Conservation (phyloP, 1,284 basidiomycete genomes). For the Meripilus lineatus region DNA sequence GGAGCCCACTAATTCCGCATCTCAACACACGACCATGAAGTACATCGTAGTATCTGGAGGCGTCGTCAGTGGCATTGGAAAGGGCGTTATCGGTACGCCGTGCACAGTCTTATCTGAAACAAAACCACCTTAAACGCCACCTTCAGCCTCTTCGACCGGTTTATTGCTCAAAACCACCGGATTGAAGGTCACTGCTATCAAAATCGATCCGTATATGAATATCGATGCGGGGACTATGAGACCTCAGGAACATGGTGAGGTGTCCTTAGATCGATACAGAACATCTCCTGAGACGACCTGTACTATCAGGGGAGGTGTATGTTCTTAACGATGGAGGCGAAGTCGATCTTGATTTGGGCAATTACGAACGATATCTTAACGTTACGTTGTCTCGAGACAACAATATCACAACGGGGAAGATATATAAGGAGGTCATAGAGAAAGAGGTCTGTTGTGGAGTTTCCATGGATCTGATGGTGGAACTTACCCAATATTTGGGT, state of each 20-base stretch:
- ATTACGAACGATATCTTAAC: conserved; percentile 97
- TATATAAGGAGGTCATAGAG: conserved; percentile 96
- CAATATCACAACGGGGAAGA: conserved; percentile 98
- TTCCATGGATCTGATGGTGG: neutral
- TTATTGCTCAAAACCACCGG: conserved; percentile 94
- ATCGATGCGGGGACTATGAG: conserved; percentile 99
- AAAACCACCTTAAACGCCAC: conserved; percentile 4
- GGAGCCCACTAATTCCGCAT: too few relatives aligned
- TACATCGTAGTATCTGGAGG: conserved; percentile 91
- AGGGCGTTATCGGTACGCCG: conserved; percentile 86
- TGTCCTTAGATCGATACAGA: neutral
- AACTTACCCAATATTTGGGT: conserved; percentile 3
- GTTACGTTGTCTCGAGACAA: conserved; percentile 94
- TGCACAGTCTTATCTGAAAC: conserved; percentile 10
- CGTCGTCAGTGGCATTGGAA: conserved; percentile 92
- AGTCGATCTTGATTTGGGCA: conserved; percentile 96
- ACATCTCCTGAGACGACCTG: neutral
- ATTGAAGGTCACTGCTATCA: conserved; percentile 97
- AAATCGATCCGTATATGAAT: conserved; percentile 99
- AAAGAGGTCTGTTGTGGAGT: conserved; percentile 73
- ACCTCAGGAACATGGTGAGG: conserved; percentile 93
- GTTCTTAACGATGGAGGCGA: conserved; percentile 98
- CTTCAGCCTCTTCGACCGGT: conserved; percentile 91
- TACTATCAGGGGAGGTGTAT: conserved; percentile 84
- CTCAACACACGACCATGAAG: conserved; percentile 73